Conservation (phyloP, 192 early-diverging fungal species). For the Coemansia biformis region DNA sequence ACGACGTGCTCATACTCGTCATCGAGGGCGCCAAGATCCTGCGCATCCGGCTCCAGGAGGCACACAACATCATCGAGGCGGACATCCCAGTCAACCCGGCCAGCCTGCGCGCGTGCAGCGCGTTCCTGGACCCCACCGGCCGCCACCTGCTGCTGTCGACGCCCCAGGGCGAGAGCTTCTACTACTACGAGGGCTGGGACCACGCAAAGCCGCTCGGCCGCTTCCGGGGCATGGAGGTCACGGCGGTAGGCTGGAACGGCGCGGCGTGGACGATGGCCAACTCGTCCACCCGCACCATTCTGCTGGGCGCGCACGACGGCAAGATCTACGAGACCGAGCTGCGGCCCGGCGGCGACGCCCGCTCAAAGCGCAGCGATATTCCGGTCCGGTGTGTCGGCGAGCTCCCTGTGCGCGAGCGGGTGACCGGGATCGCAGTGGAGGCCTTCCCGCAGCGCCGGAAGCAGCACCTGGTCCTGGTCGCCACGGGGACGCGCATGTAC, state of each 20-base stretch:
- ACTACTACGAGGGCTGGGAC: conserved; percentile 81
- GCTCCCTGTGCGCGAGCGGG: conserved; percentile 66
- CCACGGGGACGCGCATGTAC: conserved; percentile 85
- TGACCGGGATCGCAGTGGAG: conserved; percentile 78
- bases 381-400: conserved; percentile 57
- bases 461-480: conserved; percentile 73
- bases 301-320: conserved; percentile 83
- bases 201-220: conserved; percentile 71
- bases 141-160: conserved; percentile 86
- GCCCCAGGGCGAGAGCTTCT: conserved; percentile 86
- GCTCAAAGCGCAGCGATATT: conserved; percentile 77
- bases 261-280: conserved; percentile 30
- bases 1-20: conserved; percentile 77
- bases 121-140: conserved; percentile 85
- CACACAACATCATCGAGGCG: conserved; percentile 52
- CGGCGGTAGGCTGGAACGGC: conserved; percentile 89
- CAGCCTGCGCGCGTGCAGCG: conserved; percentile 45
- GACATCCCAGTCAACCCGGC: conserved; percentile 27
- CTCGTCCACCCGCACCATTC: conserved; percentile 70
- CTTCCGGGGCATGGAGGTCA: conserved; percentile 75
- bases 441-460: conserved; percentile 67
- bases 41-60: conserved; percentile 85
- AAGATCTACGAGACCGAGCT: conserved; percentile 86
- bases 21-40: conserved; percentile 69
- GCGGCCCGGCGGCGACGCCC: conserved; percentile 78